These are phyloP conservation scores for Hyphopichia fennica DNA, from an alignment of 1,139 yeast species.

Conservation along the genomic window DNA sequence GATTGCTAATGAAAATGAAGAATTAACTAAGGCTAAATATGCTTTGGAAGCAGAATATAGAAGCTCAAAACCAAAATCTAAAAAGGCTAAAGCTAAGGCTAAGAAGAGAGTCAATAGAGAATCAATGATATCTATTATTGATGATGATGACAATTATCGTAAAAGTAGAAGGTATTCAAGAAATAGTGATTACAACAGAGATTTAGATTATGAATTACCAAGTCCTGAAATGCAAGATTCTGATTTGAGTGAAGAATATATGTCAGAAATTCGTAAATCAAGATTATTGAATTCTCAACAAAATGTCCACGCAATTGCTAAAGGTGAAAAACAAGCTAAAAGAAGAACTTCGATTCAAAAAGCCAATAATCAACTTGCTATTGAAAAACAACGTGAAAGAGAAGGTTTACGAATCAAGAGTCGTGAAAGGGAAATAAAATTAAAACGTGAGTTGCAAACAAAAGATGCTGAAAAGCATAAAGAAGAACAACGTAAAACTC, in stretches of 20 bases:
- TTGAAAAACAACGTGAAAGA: conserved; percentile 1
- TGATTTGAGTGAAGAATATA: conserved; percentile 46
- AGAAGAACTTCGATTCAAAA: conserved; percentile 4
- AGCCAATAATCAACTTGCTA: conserved; percentile 1
- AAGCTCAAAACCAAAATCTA: conserved; percentile 6
- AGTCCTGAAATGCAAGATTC: conserved; percentile 38
- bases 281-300: conserved; percentile 44
- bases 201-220: conserved; percentile 33
- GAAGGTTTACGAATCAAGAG: conserved; percentile 2
- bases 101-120: conserved; percentile 31
- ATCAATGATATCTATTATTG: conserved; percentile 39
- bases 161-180: conserved; percentile 15
- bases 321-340: conserved; percentile 16
- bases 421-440: conserved; percentile 3
- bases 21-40: conserved; percentile 45
- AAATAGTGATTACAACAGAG: conserved; percentile 20
- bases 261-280: conserved; percentile 45
- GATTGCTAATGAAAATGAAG: conserved; percentile 50
- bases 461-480: conserved; percentile 2
- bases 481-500: conserved; percentile 25
- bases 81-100: conserved; percentile 9
- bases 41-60: conserved; percentile 41
- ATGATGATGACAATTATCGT: conserved; percentile 13
- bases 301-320: conserved; percentile 31
- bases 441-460: conserved; percentile 1